These are phyloP conservation scores for Nothopassalora personata DNA, from an alignment of 2,329 filamentous ascomycete genomes.

Conservation along the genomic window DNA sequence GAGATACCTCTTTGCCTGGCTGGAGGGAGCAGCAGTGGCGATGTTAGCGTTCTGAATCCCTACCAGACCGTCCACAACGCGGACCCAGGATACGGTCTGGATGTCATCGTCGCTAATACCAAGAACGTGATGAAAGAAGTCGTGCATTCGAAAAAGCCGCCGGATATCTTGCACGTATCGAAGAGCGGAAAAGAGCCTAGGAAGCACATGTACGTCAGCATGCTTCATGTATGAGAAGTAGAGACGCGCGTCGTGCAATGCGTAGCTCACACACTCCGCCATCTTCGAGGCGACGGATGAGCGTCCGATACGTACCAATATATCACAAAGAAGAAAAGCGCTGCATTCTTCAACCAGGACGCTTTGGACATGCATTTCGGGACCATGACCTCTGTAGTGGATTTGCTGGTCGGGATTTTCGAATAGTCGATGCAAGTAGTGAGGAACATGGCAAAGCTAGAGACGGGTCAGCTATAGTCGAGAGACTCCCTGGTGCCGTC, in stretches of 20 bases:
- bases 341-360: conserved; percentile 72
- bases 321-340: conserved; percentile 78
- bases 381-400: conserved; percentile 57
- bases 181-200: conserved; percentile 64
- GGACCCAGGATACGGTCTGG: conserved; percentile 91
- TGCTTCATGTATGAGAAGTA: too few species aligned
- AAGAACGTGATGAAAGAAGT: conserved; percentile 79
- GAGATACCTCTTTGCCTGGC: conserved; percentile 56
- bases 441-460: conserved; percentile 70
- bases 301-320: conserved; percentile 51
- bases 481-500: too few species aligned
- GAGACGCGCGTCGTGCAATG: too few species aligned
- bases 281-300: too few species aligned
- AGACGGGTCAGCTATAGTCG: too few species aligned
- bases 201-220: too few species aligned
- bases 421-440: conserved; percentile 80
- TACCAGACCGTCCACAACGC: conserved; percentile 81
- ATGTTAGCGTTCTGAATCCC: conserved; percentile 77
- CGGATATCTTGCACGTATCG: conserved; percentile 69
- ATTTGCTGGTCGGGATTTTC: conserved; percentile 62
- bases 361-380: conserved; percentile 66
- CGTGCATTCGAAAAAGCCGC: conserved; percentile 68
- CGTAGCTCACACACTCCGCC: too few species aligned
- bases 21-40: conserved; percentile 63
- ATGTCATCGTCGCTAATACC: conserved; percentile 82